Evolutionary conservation across 164 flowering plant genomes (phyloP), one percentile per base, ranked within the genome.

Genomic region (Nymphaea thermarum): DNA sequence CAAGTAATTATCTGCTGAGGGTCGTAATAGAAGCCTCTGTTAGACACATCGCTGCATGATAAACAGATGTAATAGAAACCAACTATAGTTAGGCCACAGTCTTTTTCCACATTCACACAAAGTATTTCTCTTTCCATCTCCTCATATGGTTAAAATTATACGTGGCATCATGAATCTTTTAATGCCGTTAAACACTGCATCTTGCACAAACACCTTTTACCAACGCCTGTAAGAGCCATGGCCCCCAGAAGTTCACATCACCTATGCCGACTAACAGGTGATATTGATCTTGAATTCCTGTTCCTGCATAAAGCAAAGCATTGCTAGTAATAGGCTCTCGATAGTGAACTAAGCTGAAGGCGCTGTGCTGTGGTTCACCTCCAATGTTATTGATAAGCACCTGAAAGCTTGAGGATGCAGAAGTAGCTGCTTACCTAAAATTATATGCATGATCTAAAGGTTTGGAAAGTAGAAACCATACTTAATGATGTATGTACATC

Each of bases 51-150:
- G 65, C 80, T 76, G 70, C 91, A 89, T 45, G 97, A 91, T 89
- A 94, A 94, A 84, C 97, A 91, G 59, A 88, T 93, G 71, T 91
- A 94, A 82, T 91, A 94, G 81, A 94, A 94, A 4, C 98, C 97
- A 69, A 97, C 97, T 25, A 94, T 89, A 5, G 97, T 94, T 66
- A 94, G 80, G 68, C 98, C 98, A n/a, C n/a, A 70, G 97, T 91
- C 74, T 91, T 96, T 45, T 81, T 75, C 64, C 98, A 97, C 67
- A 89, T 96, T 77, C 89, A 89, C 73, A 94, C 96, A 83, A 94
- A 94, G 72, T 89, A 85, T 70, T 86, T 93, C 81, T 94, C 98
- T 78, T 94, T 91, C 98, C 97, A 94, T 78, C 96, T 87, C 98
- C 91, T 86, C 68, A 68, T 12, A 43, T 65, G 60, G 43, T 72